Percentiles rank a stretch among this genome's conserved stretches.
phyloP scores from a whole-genome alignment of 1,139 yeast genomes.

The Lodderomyces jiufengensis region DNA sequence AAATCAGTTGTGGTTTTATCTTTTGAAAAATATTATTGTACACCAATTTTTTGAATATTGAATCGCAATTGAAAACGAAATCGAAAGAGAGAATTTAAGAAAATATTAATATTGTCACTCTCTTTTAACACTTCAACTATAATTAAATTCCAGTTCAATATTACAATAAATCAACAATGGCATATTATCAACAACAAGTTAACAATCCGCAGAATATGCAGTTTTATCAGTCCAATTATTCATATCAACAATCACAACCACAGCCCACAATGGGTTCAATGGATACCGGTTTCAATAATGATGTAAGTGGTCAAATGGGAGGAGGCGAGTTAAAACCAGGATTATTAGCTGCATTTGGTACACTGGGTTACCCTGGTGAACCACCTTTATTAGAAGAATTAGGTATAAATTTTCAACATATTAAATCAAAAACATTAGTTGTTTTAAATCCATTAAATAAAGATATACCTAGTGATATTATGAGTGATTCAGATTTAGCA shows the following conservation, averaged over 20 bases:
- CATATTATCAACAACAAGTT: slow-evolving; percentile 38
- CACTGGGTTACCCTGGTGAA: slow-evolving; percentile 91
- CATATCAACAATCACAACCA: slow-evolving; percentile 25
- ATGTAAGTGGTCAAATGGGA: slow-evolving; percentile 49
- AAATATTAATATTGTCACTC: no score
- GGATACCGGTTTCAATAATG: slow-evolving; percentile 40
- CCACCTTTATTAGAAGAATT: slow-evolving; percentile 89
- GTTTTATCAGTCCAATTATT: slow-evolving; percentile 43
- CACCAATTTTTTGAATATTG: no score
- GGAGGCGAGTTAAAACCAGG: slow-evolving; percentile 67
- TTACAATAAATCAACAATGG: slow-evolving; percentile 23
- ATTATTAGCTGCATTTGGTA: slow-evolving; percentile 85
- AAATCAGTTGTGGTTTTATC: no score
- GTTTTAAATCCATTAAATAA: slow-evolving; percentile 76
- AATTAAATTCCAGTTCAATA: neutral
- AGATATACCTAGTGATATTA: slow-evolving; percentile 63
- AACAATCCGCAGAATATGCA: slow-evolving; percentile 41
- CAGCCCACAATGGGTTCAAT: slow-evolving; percentile 28
- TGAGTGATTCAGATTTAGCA: slow-evolving; percentile 90
- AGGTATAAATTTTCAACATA: slow-evolving; percentile 89
- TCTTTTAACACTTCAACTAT: no score
- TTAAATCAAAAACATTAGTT: slow-evolving; percentile 77
- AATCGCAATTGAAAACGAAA: no score
- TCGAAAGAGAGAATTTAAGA: no score
- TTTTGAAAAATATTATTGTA: no score